Evolutionary conservation across 2,329 filamentous ascomycete genomes (phyloP).

Genomic region (Leptoxyphium fumago): DNA sequence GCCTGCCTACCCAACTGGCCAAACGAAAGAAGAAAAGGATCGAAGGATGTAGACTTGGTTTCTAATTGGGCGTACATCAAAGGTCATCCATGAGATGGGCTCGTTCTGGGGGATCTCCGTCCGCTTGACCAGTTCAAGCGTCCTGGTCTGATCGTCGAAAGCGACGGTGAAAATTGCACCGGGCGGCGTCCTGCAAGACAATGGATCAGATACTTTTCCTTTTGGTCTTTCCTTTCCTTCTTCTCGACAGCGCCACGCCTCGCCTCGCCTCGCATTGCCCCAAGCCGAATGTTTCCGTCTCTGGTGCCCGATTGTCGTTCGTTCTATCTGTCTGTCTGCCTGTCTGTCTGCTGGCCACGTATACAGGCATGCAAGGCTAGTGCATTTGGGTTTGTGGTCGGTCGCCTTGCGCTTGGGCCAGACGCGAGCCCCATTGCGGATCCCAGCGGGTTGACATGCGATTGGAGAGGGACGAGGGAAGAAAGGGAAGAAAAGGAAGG

Average conservation of each 20-base stretch:
- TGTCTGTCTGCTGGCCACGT: neutral
- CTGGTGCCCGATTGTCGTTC: no score
- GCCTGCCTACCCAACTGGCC: neutral
- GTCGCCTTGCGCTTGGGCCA: no score
- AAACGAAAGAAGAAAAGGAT: neutral
- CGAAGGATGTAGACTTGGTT: conserved; percentile 1
- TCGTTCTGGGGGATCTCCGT: conserved; percentile 71
- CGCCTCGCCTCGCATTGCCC: no score
- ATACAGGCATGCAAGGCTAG: neutral
- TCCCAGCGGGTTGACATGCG: neutral
- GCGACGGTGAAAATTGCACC: conserved; percentile 80
- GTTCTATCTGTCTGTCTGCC: no score
- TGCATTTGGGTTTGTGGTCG: neutral
- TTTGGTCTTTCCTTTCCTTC: neutral
- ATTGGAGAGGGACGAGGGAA: no score
- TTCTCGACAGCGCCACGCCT: no score
- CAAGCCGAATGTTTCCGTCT: no score
- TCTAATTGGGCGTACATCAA: conserved; percentile 46
- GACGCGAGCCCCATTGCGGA: neutral
- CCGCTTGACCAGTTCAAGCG: conserved; percentile 60
- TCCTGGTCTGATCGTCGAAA: conserved; percentile 70
- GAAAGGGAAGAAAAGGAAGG: neutral
- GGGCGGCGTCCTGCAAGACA: conserved; percentile 45
- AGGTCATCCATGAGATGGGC: conserved; percentile 88
- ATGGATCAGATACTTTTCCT: no score